Evolutionary conservation across 768 basidiomycete genomes (phyloP).

Genomic region (Tulasnella sp.): DNA sequence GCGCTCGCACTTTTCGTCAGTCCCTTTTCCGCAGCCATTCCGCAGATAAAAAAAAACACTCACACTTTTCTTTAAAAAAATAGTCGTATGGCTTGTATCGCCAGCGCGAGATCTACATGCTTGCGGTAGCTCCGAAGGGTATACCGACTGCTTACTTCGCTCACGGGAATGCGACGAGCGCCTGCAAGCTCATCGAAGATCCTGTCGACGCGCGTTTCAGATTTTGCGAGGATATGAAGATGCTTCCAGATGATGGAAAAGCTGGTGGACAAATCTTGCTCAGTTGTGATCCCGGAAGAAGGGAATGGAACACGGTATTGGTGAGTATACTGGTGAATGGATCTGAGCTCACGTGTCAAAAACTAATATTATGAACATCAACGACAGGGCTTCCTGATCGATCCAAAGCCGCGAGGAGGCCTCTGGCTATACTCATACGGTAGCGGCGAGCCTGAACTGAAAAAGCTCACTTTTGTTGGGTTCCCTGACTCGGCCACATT

Average conservation of each 20-base stretch:
- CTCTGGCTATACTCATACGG: constrained; percentile 45
- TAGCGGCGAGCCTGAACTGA: constrained; percentile 29
- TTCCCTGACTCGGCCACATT: constrained; percentile 54
- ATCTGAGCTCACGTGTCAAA: background rate
- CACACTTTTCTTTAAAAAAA: background rate
- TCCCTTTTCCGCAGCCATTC: too few relatives aligned
- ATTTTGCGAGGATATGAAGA: constrained; percentile 55
- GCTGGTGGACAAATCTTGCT: constrained; percentile 28
- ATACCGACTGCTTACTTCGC: constrained; percentile 44
- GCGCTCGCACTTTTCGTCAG: too few relatives aligned
- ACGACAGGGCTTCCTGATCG: constrained; percentile 51
- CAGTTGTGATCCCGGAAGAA: constrained; percentile 44
- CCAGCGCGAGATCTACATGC: background rate
- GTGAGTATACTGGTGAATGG: constrained; percentile 2
- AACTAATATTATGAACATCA: too few relatives aligned
- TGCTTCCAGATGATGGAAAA: constrained; percentile 17
- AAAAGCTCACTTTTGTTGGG: constrained; percentile 33
- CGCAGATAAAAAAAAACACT: too few relatives aligned
- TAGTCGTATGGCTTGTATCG: constrained; percentile 3
- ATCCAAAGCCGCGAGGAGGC: constrained; percentile 48
- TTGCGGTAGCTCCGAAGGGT: constrained; percentile 20
- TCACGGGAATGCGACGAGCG: constrained; percentile 37
- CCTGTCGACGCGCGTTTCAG: constrained; percentile 30
- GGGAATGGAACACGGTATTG: constrained; percentile 59
- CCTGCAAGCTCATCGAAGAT: constrained; percentile 37